Evolutionary conservation across 2,329 filamentous ascomycete genomes (phyloP).

Genomic region (Aspergillus fumigatus): DNA sequence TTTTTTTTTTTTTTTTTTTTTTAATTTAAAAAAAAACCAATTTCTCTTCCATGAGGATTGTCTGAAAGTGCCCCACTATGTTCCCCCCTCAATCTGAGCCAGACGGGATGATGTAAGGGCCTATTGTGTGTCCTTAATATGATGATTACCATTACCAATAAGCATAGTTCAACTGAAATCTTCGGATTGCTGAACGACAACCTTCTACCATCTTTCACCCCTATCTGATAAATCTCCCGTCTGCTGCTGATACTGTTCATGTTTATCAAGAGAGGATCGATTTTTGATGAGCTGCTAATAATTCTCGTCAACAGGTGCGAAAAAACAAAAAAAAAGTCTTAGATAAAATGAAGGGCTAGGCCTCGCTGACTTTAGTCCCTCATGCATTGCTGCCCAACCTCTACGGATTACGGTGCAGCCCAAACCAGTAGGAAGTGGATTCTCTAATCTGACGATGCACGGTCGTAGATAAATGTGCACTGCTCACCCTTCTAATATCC

Average conservation of each 20-base stretch:
- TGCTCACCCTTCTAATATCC: neutral
- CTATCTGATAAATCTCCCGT: slow-evolving; percentile 26
- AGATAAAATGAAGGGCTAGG: neutral
- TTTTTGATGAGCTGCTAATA: slow-evolving; percentile 11
- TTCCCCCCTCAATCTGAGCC: neutral
- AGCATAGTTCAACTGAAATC: slow-evolving; percentile 44
- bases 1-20: slow-evolving; percentile 3
- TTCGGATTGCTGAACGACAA: slow-evolving; percentile 39
- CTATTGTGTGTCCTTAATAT: slow-evolving; percentile 14
- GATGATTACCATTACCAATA: slow-evolving; percentile 36
- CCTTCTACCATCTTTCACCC: slow-evolving; percentile 35
- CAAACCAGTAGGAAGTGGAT: neutral
- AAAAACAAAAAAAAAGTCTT: neutral
- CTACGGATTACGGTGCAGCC: slow-evolving; percentile 7
- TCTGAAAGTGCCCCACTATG: neutral
- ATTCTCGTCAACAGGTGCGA: neutral
- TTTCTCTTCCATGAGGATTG: neutral
- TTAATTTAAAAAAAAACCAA: neutral
- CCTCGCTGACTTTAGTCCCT: neutral
- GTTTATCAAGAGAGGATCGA: neutral
- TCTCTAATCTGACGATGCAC: neutral
- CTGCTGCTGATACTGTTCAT: slow-evolving; percentile 9
- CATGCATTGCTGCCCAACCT: slow-evolving; percentile 35
- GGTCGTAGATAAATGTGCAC: neutral
- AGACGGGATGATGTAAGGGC: neutral